phyloP scores from a whole-genome alignment of 2,329 filamentous ascomycete species.

The Cladosporium phlei region DNA sequence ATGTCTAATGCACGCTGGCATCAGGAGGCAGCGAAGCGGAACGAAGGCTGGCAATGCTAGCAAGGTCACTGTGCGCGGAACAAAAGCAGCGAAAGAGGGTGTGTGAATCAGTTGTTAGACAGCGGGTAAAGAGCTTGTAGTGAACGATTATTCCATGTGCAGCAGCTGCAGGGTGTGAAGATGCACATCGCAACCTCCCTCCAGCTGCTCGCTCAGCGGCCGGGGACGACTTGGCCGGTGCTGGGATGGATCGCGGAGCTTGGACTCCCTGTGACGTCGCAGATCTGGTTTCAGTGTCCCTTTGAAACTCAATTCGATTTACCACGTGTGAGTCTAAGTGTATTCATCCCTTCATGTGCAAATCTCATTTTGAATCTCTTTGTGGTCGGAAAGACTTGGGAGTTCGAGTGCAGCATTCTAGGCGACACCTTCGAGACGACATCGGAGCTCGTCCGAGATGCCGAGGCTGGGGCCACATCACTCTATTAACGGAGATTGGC shows the following conservation, averaged over 20 bases:
- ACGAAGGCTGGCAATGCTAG: conserved; percentile 1
- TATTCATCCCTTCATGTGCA: too few species aligned
- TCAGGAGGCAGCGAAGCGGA: conserved; percentile 12
- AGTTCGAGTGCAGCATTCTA: too few species aligned
- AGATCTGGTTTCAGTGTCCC: neutral
- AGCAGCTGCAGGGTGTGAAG: conserved; percentile 10
- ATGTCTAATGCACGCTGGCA: conserved; percentile 7
- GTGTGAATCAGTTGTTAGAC: neutral
- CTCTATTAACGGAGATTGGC: too few species aligned
- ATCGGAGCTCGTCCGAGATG: too few species aligned
- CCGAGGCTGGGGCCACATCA: too few species aligned
- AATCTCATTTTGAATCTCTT: too few species aligned
- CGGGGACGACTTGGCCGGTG: neutral
- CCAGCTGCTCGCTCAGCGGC: neutral
- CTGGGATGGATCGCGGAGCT: neutral
- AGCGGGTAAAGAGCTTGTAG: too few species aligned
- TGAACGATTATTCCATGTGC: too few species aligned
- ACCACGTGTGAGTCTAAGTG: neutral
- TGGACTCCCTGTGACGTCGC: neutral
- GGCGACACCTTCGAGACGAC: too few species aligned
- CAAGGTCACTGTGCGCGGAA: conserved; percentile 8
- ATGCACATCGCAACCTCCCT: conserved; percentile 7
- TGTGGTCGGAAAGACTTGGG: too few species aligned
- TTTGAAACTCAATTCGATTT: neutral
- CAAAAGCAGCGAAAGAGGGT: neutral